Base-by-base conservation (phyloP, 495 filamentous ascomycete genomes). In the Immersiella caudata region DNA sequence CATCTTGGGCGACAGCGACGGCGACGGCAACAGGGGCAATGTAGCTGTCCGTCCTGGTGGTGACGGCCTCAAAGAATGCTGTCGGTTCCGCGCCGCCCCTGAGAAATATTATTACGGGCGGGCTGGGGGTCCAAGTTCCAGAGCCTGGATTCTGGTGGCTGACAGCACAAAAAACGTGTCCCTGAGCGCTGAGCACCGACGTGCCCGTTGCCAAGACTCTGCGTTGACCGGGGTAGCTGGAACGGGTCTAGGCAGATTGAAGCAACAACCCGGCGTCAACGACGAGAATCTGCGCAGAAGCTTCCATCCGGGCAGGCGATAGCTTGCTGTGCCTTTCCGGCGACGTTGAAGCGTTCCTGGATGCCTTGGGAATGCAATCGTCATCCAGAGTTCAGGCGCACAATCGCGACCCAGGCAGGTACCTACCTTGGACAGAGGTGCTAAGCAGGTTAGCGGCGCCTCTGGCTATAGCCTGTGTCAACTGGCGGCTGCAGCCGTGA, bases 1-100 rank as follows among this genome's bases (percentile, higher is more conserved):
- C 85, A 87, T 87, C 68, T 67, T 78, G 74, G 68, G 64, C 61
- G 58, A 56, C 29, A 25, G 16, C 35, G 49, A 51, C 33, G 54
- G 40, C n/a, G 7, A 21, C 14, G n/a, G 58, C 35, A 6, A 22
- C 49, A 12, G 21, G 52, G 11, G 20, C 52, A 55, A 35, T 62
- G 21, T 20, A 16, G 12, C 14, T 49, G 59, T 40, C 29, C 33
- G 52, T 22, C 16, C 52, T 22, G 20, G 52, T 25, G 59, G 9
- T 26, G 36, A 36, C 27, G 20, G 33, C 20, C 35, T 40, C n/a
- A 8, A 40, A 40, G 59, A 46, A 6, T 20, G 36, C 59, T n/a
- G 59, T 55, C 52, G 52, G 22, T 55, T 46, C 21, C 52, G 52
- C 52, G 52, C 52, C 52, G 52, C 52, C 52, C 52, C 52, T 55